Conservation (phyloP, 371 early-diverging fungal genomes). For the Batkoa obscura region DNA sequence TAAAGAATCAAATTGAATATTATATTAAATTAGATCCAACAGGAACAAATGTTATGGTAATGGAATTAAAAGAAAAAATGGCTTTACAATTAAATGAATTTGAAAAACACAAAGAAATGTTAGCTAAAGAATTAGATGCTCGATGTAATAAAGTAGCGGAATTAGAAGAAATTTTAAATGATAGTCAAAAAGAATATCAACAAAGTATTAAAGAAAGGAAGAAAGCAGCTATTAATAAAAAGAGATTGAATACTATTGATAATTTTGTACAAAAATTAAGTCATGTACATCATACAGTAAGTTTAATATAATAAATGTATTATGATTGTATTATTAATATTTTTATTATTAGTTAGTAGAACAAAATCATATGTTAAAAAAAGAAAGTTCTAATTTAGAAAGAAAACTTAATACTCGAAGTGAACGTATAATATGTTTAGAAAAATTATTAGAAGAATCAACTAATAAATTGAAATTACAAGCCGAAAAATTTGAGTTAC, state of each 20-base stretch:
- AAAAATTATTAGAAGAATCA: conserved; percentile 57
- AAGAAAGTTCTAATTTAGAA: conserved; percentile 71
- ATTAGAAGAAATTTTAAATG: conserved; percentile 86
- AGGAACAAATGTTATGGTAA: no score
- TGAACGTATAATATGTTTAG: conserved; percentile 81
- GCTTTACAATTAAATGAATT: conserved; percentile 1
- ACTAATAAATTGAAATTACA: conserved; percentile 50
- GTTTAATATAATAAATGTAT: neutral
- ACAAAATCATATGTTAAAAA: conserved; percentile 82
- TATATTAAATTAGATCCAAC: no score
- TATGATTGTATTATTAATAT: conserved; percentile 13
- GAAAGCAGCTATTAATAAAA: conserved; percentile 74
- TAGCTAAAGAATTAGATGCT: neutral
- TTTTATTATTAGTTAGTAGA: conserved; percentile 88
- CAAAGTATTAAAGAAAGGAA: conserved; percentile 33
- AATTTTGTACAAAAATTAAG: no score
- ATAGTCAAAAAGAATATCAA: conserved; percentile 74
- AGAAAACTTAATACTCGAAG: conserved; percentile 77
- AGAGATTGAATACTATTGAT: conserved; percentile 81
- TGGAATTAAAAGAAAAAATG: no score
- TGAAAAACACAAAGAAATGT: neutral
- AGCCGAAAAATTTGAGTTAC: conserved; percentile 37
- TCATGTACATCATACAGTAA: neutral
- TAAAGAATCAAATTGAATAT: neutral
- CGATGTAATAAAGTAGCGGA: conserved; percentile 35